Base-by-base conservation (phyloP, 75 land plant species). In the Azolla pinnata region DNA sequence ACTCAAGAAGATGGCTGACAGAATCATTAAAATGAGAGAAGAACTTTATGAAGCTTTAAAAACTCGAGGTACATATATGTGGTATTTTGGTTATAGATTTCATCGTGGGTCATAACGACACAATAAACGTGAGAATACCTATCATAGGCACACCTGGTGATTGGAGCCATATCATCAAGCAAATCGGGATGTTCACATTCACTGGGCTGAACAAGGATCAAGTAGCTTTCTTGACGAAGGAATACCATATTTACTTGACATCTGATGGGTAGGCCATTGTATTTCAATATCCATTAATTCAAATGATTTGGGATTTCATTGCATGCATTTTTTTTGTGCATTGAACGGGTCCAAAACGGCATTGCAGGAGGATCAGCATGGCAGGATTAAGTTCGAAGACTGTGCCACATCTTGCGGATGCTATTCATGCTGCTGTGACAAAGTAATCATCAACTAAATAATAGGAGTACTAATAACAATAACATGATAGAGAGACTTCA, bases 171-270 rank as follows among this genome's bases (percentile, higher is more conserved):
- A 85, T 91, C 50, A 69, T 91, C 58, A 91, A 91, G 73, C 97
- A 91, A 44, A 91, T 91, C 32, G 97, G 92, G 46, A 90, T 90
- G 97, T 87, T 90, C 55, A 87, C 92, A 44, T 90, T 87, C 80
- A 87, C 95, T 4, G 97, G 97, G 31, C 63, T 91, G 67, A 84
- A 82, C 65, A 54, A 67, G 26, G 84, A 82, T 46, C 97, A 87
- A 74, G 97, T 91, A 38, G 62, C 68, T 19, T 91, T 88, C 74
- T 88, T 88, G 89, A 88, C 86, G 5, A 71, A 60, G 49, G 95
- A 91, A 47, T 91, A 80, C 71, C 97, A 88, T 57, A 79, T 91
- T 27, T 91, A 87, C 83, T 82, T 91, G 95, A 87, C 97, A 42
- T 78, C 78, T 29, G 97, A 91, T 62, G 97, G 97, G 97, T 90